A percentile compares a stretch with the other conserved stretches of the same genome.
These are phyloP conservation scores for Hsuehochloa calcarea DNA, from an alignment of 176 grass and related monocot species.

Conservation along the genomic window DNA sequence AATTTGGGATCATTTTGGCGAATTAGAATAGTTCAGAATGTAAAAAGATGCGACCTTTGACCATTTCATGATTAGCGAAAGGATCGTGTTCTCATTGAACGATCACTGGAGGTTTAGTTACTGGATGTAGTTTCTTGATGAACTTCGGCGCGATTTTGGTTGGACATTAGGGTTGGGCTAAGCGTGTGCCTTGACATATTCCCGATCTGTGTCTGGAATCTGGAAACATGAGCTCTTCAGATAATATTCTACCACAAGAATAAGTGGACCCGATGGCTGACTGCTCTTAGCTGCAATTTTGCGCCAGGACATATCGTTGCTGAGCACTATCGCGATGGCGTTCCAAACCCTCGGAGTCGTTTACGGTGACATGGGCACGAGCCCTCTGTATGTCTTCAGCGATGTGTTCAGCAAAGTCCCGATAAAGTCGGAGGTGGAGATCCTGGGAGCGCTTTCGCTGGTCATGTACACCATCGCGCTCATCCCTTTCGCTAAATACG, in stretches of 20 bases:
- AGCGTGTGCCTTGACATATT: not conserved
- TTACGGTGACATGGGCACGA: slow-evolving; percentile 96
- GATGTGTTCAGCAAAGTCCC: slow-evolving; percentile 98
- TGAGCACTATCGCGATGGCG: slow-evolving; percentile 76
- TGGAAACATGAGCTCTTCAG: not conserved
- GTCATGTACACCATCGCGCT: slow-evolving; percentile 94
- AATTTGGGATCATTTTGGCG: not conserved
- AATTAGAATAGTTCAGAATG: not conserved
- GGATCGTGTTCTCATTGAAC: not conserved
- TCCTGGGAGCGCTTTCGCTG: slow-evolving; percentile 84
- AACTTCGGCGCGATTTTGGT: not conserved
- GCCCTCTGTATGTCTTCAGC: slow-evolving; percentile 93
- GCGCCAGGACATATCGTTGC: slow-evolving; percentile 61
- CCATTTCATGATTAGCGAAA: not conserved
- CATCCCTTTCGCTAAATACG: slow-evolving; percentile 81
- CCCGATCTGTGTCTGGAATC: not conserved
- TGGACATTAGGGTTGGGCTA: not conserved
- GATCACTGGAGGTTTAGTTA: not conserved
- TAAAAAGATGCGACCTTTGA: not conserved
- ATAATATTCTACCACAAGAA: not conserved
- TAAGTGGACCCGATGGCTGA: slow-evolving; percentile 9
- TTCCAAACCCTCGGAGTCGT: slow-evolving; percentile 97
- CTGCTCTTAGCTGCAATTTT: slow-evolving; percentile 1
- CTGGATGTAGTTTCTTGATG: not conserved
- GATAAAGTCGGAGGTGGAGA: slow-evolving; percentile 84